Percentiles rank a stretch among this genome's conserved stretches.
Evolutionary conservation across 148 eudicot species (phyloP).

Genomic region (Silene conica): DNA sequence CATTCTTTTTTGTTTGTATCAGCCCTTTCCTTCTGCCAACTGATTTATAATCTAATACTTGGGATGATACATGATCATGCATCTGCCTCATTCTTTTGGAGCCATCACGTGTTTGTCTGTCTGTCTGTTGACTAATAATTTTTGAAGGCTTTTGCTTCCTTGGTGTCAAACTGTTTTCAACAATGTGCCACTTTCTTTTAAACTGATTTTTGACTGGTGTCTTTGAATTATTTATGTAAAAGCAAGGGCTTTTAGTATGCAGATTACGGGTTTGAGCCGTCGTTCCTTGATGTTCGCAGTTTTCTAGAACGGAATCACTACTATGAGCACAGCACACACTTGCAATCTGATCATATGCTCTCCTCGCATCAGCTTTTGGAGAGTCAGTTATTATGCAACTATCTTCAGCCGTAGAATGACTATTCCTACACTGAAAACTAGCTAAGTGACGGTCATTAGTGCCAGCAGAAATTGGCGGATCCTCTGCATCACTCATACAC

Average conservation of each 20-base stretch:
- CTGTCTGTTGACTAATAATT: constrained; percentile 16
- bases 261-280: neutral
- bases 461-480: constrained; percentile 16
- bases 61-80: constrained; percentile 17
- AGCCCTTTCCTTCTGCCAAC: constrained; percentile 23
- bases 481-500: constrained; percentile 28
- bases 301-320: constrained; percentile 11
- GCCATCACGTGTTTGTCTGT: constrained; percentile 16
- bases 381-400: constrained; percentile 4
- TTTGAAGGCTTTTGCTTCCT: constrained; percentile 17
- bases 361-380: constrained; percentile 4
- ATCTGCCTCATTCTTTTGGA: constrained; percentile 20
- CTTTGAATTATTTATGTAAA: constrained; percentile 13
- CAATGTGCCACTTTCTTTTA: constrained; percentile 22
- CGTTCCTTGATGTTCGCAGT: constrained; percentile 6
- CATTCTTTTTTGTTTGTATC: constrained; percentile 22
- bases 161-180: constrained; percentile 23
- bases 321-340: constrained; percentile 13
- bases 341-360: constrained; percentile 14
- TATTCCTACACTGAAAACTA: constrained; percentile 13
- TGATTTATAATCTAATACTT: constrained; percentile 17
- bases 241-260: constrained; percentile 5
- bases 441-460: neutral
- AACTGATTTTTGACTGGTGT: constrained; percentile 18
- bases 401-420: constrained; percentile 7